Evolutionary conservation across 2,329 filamentous ascomycete genomes (phyloP).

Genomic region (Huntiella decipiens): DNA sequence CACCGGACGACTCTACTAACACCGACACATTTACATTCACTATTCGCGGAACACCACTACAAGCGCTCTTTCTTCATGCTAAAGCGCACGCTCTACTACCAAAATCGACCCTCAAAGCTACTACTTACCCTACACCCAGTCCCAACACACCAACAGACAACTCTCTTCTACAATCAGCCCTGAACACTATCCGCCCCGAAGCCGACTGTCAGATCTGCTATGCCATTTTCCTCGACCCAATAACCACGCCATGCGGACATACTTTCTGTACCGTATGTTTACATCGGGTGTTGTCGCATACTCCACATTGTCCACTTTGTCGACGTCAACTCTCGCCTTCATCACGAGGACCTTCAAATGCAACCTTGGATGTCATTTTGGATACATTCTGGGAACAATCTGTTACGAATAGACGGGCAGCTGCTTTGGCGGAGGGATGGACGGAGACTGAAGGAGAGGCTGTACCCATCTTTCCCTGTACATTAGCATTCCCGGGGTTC

Average conservation of each 20-base stretch:
- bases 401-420: constrained; percentile 36
- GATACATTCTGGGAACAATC: constrained; percentile 50
- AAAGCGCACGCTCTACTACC: background rate
- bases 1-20: background rate
- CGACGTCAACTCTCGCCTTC: constrained; percentile 30
- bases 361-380: constrained; percentile 42
- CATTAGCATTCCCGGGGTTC: constrained; percentile 62
- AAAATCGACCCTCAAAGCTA: background rate
- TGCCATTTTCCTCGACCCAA: constrained; percentile 57
- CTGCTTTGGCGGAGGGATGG: constrained; percentile 32
- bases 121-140: background rate
- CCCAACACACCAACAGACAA: background rate
- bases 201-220: constrained; percentile 85
- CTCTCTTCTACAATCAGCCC: constrained; percentile 28
- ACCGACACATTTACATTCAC: background rate
- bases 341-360: constrained; percentile 35
- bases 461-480: constrained; percentile 63
- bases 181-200: constrained; percentile 44
- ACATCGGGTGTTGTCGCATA: constrained; percentile 56
- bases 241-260: constrained; percentile 74
- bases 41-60: constrained; percentile 1
- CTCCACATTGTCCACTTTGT: constrained; percentile 62
- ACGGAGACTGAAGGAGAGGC: constrained; percentile 22
- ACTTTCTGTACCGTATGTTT: constrained; percentile 75
- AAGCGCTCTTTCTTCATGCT: constrained; percentile 2